These are phyloP conservation scores for Exophiala sp. DNA, from an alignment of 2,329 filamentous ascomycete genomes.

Conservation along the genomic window DNA sequence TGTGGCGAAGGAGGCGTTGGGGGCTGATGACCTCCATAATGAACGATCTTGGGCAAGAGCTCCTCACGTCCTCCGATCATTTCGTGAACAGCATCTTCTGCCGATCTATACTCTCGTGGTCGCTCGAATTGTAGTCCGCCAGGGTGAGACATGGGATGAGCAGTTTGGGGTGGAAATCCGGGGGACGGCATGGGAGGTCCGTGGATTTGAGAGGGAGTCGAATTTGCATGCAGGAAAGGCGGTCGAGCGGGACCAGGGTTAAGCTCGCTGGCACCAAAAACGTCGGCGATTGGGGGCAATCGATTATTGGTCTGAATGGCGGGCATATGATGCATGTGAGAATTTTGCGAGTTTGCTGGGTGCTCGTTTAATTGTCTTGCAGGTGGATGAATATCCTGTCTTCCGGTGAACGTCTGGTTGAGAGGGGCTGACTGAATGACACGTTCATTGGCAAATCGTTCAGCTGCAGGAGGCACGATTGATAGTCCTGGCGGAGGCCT, in stretches of 20 bases:
- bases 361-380: slow-evolving; percentile 77
- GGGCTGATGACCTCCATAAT: slow-evolving; percentile 91
- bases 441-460: slow-evolving; percentile 87
- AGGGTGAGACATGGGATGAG: slow-evolving; percentile 40
- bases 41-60: slow-evolving; percentile 85
- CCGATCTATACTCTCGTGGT: slow-evolving; percentile 84
- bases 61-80: slow-evolving; percentile 89
- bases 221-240: slow-evolving; percentile 62
- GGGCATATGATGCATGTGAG: slow-evolving; percentile 86
- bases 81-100: slow-evolving; percentile 90
- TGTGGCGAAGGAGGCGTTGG: slow-evolving; percentile 80
- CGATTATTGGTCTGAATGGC: slow-evolving; percentile 87
- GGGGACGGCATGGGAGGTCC: slow-evolving; percentile 67
- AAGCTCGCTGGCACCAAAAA: slow-evolving; percentile 77
- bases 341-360: slow-evolving; percentile 75
- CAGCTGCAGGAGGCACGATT: slow-evolving; percentile 89
- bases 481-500: slow-evolving; percentile 85
- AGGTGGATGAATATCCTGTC: slow-evolving; percentile 72
- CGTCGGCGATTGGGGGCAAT: slow-evolving; percentile 88
- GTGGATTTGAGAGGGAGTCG: slow-evolving; percentile 46
- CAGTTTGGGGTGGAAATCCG: slow-evolving; percentile 57
- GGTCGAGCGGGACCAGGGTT: slow-evolving; percentile 59
- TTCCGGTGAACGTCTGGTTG: slow-evolving; percentile 90
- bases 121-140: slow-evolving; percentile 58
- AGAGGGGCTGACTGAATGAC: slow-evolving; percentile 96